Conservation (phyloP, 2,329 filamentous ascomycete species). For the Balansia obtecta region DNA sequence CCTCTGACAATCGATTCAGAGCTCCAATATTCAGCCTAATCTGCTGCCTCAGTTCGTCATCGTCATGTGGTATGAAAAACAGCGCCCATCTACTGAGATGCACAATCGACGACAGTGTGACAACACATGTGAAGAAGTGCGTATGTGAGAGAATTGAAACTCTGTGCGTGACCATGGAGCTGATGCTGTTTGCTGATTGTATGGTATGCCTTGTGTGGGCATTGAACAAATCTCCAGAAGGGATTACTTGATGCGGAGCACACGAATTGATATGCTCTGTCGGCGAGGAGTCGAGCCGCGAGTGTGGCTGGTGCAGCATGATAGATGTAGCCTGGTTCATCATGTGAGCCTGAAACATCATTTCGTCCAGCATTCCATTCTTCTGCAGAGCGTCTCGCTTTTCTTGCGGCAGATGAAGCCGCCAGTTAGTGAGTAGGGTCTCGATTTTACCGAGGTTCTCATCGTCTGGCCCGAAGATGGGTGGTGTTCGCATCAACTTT, state of each 20-base stretch:
- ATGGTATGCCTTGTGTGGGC: slow-evolving; percentile 71
- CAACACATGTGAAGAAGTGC: slow-evolving; percentile 72
- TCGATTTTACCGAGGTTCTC: slow-evolving; percentile 40
- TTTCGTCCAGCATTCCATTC: slow-evolving; percentile 66
- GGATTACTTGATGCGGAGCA: slow-evolving; percentile 43
- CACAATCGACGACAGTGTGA: slow-evolving; percentile 68
- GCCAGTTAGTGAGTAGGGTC: slow-evolving; percentile 56
- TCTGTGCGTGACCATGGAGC: slow-evolving; percentile 61
- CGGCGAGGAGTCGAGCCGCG: slow-evolving; percentile 55
- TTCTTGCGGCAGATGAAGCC: slow-evolving; percentile 59
- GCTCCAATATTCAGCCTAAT: slow-evolving; percentile 71
- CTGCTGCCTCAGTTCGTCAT: slow-evolving; percentile 58
- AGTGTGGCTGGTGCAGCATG: slow-evolving; percentile 68
- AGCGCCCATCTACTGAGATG: slow-evolving; percentile 69
- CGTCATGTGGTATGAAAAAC: slow-evolving; percentile 45
- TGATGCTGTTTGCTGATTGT: slow-evolving; percentile 65
- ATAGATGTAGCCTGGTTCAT: slow-evolving; percentile 56
- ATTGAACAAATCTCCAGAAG: slow-evolving; percentile 40
- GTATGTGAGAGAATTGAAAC: slow-evolving; percentile 61
- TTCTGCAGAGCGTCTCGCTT: slow-evolving; percentile 60
- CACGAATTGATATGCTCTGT: slow-evolving; percentile 51
- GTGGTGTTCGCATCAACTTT: slow-evolving; percentile 51
- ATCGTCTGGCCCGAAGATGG: slow-evolving; percentile 39
- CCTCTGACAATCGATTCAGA: slow-evolving; percentile 52
- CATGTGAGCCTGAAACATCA: slow-evolving; percentile 87